Evolutionary conservation across 306 rosid species (phyloP).

Genomic region (Acacia crassicarpa): DNA sequence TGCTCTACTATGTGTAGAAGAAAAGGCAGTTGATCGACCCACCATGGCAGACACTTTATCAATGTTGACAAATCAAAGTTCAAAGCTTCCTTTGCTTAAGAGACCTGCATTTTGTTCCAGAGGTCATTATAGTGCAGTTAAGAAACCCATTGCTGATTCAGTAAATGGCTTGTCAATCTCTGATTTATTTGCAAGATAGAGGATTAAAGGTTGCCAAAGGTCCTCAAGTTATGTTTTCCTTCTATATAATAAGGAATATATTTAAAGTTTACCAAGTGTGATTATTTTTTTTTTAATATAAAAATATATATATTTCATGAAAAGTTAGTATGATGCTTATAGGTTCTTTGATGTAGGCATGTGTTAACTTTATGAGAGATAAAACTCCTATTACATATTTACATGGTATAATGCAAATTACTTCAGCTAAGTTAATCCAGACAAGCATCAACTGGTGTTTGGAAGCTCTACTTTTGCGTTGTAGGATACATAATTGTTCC

Average conservation of each 20-base stretch:
- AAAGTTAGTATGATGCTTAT: too few species aligned
- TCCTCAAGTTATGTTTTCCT: not conserved
- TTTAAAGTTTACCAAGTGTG: not conserved
- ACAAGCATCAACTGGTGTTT: too few species aligned
- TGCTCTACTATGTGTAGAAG: conserved; percentile 14
- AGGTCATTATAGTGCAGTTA: not conserved
- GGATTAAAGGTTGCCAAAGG: not conserved
- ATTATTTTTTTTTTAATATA: too few species aligned
- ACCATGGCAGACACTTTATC: conserved; percentile 14
- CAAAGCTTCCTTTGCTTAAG: not conserved
- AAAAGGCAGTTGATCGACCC: not conserved
- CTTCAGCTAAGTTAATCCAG: too few species aligned
- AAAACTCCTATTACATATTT: too few species aligned
- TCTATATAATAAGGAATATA: not conserved
- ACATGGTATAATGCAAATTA: too few species aligned
- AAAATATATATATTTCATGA: too few species aligned
- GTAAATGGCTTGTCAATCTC: conserved; percentile 13
- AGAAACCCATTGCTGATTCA: not conserved
- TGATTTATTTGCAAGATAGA: not conserved
- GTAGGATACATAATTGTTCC: too few species aligned
- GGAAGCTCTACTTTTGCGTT: too few species aligned
- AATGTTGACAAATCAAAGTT: conserved; percentile 14
- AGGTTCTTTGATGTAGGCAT: too few species aligned
- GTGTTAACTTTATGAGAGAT: too few species aligned
- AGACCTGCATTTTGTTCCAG: conserved; percentile 4